Conservation (phyloP, 2,329 filamentous ascomycete genomes). For the Paraconiothyrium brasiliense region DNA sequence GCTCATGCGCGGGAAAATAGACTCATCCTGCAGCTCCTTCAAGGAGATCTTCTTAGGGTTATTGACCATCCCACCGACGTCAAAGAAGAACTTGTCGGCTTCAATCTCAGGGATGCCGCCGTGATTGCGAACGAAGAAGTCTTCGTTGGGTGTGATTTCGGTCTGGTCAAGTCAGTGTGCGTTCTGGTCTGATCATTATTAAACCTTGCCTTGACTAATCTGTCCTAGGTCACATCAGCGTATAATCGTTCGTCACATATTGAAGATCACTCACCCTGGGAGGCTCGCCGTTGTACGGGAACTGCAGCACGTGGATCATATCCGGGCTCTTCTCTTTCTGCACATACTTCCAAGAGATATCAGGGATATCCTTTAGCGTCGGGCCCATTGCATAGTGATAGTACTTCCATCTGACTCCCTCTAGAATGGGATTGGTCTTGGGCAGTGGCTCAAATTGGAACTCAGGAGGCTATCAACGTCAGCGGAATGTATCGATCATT, state of each 20-base stretch:
- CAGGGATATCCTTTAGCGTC: slow-evolving; percentile 57
- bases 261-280: slow-evolving; percentile 38
- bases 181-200: not conserved
- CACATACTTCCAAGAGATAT: slow-evolving; percentile 62
- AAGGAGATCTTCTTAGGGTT: slow-evolving; percentile 66
- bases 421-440: slow-evolving; percentile 54
- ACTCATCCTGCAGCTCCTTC: slow-evolving; percentile 68
- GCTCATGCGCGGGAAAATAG: slow-evolving; percentile 66
- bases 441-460: slow-evolving; percentile 56
- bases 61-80: slow-evolving; percentile 69
- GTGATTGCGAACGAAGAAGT: slow-evolving; percentile 77
- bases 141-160: slow-evolving; percentile 68
- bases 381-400: slow-evolving; percentile 57
- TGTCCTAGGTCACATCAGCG: slow-evolving; percentile 43
- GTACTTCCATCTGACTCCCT: slow-evolving; percentile 58
- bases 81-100: slow-evolving; percentile 61
- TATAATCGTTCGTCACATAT: not conserved
- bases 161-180: slow-evolving; percentile 41
- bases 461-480: slow-evolving; percentile 49
- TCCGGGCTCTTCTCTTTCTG: slow-evolving; percentile 56
- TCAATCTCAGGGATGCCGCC: slow-evolving; percentile 75
- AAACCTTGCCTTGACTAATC: slow-evolving; percentile 58
- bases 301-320: slow-evolving; percentile 59
- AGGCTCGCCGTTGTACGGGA: slow-evolving; percentile 59
- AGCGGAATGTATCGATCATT: not conserved